Evolutionary conservation across 192 early-diverging fungal genomes (phyloP), one percentile per base, ranked within the genome.

Genomic region (Thamnidium elegans): DNA sequence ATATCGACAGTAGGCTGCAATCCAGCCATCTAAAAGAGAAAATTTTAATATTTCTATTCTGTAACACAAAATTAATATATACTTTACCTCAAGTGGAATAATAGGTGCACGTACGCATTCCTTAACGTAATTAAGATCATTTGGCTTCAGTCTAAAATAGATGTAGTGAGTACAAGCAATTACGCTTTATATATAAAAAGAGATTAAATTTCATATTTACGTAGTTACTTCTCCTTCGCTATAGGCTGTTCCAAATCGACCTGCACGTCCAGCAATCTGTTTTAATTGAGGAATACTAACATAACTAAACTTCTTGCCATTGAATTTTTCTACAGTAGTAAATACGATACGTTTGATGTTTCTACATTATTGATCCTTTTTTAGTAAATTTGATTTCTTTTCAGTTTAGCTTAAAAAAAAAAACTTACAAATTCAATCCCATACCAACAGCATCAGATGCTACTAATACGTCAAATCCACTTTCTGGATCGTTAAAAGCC

Each of bases 401-500:
- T 50, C 3, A 26, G 26, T 39, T 39, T 51, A 45, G 36, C 1
- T 14, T 15, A 43, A 11, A 19, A n/a, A n/a, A 63, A 26, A 20
- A 44, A n/a, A 76, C 81, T 63, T 71, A 90, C 86, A 99, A 65
- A 72, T 99, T 99, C 10, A 96, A 79, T 0, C 96, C 96, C 96
- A 99, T 99, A 21, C 96, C 96, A 51, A 99, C 86, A 0, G 96
- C 96, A 78, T 99, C 96, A 61, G 91, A 92, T 5, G 96, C 94
- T 13, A 99, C 91, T 19, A 99, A 74, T 5, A 97, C 88, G 59
- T 93, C 85, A 60, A 88, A 90, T 7, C 78, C 86, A 56, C 83
- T 84, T 13, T 79, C 58, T 1, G 87, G 88, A 59, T 93, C 91
- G 70, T 99, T 99, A 69, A 99, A 99, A 30, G 90, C 77, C 60